A percentile compares a stretch with the other conserved stretches of the same genome.
Conservation (phyloP, 192 early-diverging fungal genomes). For the Neocallimastix lanati region DNA sequence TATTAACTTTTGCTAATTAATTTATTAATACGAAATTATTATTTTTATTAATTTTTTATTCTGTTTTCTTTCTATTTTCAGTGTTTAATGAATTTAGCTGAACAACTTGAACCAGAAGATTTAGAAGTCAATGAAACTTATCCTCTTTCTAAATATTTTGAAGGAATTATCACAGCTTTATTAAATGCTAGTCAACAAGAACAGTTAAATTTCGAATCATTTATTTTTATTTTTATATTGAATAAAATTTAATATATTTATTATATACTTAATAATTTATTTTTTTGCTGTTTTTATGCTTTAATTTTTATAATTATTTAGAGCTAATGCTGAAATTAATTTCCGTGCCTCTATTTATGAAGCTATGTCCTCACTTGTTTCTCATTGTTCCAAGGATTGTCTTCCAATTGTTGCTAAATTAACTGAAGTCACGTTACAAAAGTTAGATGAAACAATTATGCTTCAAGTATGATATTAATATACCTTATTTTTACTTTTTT, state of each 20-base stretch:
- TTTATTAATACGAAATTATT: not conserved
- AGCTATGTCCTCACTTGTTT: conserved; percentile 69
- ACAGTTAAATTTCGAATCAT: not conserved
- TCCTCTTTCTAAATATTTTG: conserved; percentile 67
- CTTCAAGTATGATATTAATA: conserved; percentile 12
- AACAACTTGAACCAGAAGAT: conserved; percentile 47
- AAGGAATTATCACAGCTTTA: conserved; percentile 55
- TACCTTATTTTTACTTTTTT: not conserved
- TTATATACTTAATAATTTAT: too few species aligned
- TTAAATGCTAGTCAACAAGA: conserved; percentile 48
- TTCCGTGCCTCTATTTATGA: conserved; percentile 84
- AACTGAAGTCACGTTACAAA: conserved; percentile 51
- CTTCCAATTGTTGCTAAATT: conserved; percentile 56
- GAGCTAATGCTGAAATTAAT: conserved; percentile 57
- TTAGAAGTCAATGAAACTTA: conserved; percentile 39
- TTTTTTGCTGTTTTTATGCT: too few species aligned
- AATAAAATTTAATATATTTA: too few species aligned
- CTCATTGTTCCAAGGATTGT: conserved; percentile 49
- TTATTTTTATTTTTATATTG: too few species aligned
- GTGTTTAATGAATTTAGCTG: conserved; percentile 81
- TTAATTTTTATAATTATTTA: conserved; percentile 2
- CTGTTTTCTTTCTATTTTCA: conserved; percentile 4
- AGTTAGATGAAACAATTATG: conserved; percentile 56
- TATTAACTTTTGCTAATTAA: too few species aligned
- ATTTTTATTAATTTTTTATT: conserved; percentile 1